A percentile compares a stretch with the other conserved stretches of the same genome.
Conservation (phyloP, 371 early-diverging fungal species). For the Rhizopus arrhizus region DNA sequence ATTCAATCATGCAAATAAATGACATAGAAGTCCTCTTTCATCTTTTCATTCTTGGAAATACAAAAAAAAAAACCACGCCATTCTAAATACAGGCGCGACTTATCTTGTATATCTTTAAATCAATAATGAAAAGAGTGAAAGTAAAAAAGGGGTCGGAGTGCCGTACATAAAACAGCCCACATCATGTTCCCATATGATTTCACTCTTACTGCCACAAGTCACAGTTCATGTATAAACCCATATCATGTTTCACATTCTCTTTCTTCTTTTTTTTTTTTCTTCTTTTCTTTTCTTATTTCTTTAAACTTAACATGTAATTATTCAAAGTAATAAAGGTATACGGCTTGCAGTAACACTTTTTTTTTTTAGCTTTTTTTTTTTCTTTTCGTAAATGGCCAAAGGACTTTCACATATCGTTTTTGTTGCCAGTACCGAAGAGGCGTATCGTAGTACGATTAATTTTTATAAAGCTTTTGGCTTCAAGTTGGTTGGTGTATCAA, state of each 20-base stretch:
- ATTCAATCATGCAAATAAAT: too few relatives aligned
- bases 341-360: background rate
- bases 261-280: background rate
- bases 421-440: slow-evolving; percentile 20
- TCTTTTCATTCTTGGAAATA: too few relatives aligned
- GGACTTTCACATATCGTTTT: slow-evolving; percentile 35
- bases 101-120: too few relatives aligned
- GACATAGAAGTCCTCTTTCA: too few relatives aligned
- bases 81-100: too few relatives aligned
- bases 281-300: background rate
- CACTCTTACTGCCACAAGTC: background rate
- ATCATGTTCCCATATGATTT: background rate
- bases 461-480: slow-evolving; percentile 37
- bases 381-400: slow-evolving; percentile 18
- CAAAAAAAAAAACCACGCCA: too few relatives aligned
- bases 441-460: slow-evolving; percentile 16
- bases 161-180: too few relatives aligned
- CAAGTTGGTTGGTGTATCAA: slow-evolving; percentile 10
- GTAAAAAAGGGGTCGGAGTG: too few relatives aligned
- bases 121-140: too few relatives aligned
- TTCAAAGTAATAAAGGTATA: background rate
- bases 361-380: background rate
- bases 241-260: background rate
- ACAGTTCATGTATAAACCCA: slow-evolving; percentile 2
- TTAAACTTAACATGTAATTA: background rate